Base-by-base conservation (phyloP, 2,329 filamentous ascomycete genomes). In the Sporothrix curviconia region DNA sequence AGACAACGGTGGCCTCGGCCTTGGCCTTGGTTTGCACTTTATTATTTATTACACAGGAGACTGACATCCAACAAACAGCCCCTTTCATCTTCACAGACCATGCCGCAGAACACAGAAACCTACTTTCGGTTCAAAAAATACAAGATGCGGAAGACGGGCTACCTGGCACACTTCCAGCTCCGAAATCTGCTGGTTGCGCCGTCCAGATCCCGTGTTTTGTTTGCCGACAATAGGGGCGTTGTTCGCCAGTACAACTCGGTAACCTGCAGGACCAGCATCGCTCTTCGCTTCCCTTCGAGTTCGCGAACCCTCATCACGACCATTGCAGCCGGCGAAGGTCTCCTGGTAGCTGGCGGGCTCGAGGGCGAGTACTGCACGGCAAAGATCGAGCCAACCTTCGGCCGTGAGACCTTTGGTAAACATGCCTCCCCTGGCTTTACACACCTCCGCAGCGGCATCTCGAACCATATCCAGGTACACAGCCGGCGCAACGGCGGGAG, bases 101-200 rank as follows among this genome's bases (percentile, higher is more conserved):
- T 64, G 30, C 66, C 79, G 5, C 71, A 72, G 0, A 67, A 70
- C 12, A 68, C 64, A 1, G 74, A 78, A 17, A 78, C 70, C 62
- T 85, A 78, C 65, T 85, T 85, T 65, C 75, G 76, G 52, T 87
- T 85, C 65, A 75, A 74, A 40, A 75, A 72, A 39, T 83, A 84
- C 76, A 74, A 80, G 60, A 72, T 85, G 42, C 74, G 76, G 46
- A 73, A 72, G 19, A 73, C 82, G 52, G 72, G 83, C 24, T 73
- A 77, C 60, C 68, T 86, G 17, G 73, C 81, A n/a, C 84, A 87
- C 68, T 87, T 86, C 60, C 84, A 87, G 65, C 72, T 87, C 12
- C 80, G 84, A 43, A 85, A 84, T 63, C 73, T 85, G 15, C 70
- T 87, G 19, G 81, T 80, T 2, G 79, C 78, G 64, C 74, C 79